Evolutionary conservation across 169 alveolate genomes (phyloP).

Genomic region (Plasmodium cynomolgi): DNA sequence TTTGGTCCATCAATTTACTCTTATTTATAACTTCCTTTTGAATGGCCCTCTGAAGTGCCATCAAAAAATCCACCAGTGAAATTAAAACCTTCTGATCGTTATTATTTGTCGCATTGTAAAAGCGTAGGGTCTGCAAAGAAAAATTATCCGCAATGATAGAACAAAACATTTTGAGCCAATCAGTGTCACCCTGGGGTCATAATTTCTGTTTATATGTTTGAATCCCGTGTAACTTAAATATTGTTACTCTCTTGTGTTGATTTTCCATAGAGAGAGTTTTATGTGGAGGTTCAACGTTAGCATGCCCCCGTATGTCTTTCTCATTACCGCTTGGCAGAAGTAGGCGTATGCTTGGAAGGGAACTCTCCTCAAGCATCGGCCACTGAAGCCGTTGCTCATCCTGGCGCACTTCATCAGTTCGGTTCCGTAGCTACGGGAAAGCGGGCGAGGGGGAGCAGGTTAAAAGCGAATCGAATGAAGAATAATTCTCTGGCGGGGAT

Average conservation of each 20-base stretch:
- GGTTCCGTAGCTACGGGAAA: conserved; percentile 34
- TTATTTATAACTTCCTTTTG: conserved; percentile 44
- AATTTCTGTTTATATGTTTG: neutral
- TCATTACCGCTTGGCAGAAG: conserved; percentile 74
- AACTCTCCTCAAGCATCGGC: conserved; percentile 84
- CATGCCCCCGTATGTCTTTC: neutral
- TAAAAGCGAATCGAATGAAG: neutral
- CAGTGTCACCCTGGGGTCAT: neutral
- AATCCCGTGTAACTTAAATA: neutral
- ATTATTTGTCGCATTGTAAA: conserved; percentile 59
- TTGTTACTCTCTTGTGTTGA: neutral
- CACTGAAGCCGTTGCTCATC: conserved; percentile 80
- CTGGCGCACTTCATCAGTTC: conserved; percentile 72
- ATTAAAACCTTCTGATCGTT: conserved; percentile 37
- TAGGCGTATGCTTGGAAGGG: conserved; percentile 85
- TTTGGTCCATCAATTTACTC: conserved; percentile 25
- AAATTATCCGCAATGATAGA: neutral
- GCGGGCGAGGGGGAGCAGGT: neutral
- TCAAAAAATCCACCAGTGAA: conserved; percentile 54
- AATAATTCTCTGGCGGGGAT: neutral
- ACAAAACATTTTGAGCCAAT: neutral
- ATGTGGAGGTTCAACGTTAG: neutral
- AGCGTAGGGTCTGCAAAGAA: conserved; percentile 62
- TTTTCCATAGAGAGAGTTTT: neutral
- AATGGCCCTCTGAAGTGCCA: conserved; percentile 63